Evolutionary conservation across 1,139 yeast species (phyloP).

Genomic region (Taphrina deformans): DNA sequence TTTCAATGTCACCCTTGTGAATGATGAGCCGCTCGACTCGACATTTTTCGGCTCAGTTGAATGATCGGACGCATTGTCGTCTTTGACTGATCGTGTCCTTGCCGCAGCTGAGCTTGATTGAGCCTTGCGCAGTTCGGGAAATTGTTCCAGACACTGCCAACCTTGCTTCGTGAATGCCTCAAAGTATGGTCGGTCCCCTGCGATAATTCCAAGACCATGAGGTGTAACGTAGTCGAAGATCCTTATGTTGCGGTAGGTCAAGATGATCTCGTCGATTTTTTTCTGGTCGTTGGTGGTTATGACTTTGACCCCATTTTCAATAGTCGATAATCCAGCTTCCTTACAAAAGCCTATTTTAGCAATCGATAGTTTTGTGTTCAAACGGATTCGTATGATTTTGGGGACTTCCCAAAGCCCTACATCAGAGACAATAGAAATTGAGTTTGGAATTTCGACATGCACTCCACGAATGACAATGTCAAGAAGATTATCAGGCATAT

Average conservation of each 20-base stretch:
- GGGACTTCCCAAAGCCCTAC: slow-evolving; percentile 12
- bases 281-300: background rate
- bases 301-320: background rate
- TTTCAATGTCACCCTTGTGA: slow-evolving; percentile 1
- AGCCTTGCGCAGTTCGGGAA: slow-evolving; percentile 14
- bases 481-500: background rate
- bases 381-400: background rate
- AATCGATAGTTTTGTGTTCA: slow-evolving; percentile 10
- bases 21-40: background rate
- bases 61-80: background rate
- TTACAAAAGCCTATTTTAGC: slow-evolving; percentile 26
- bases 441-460: slow-evolving; percentile 8
- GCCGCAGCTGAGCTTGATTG: background rate
- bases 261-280: background rate
- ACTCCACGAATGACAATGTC: slow-evolving; percentile 26
- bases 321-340: slow-evolving; percentile 6
- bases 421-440: background rate
- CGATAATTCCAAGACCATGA: slow-evolving; percentile 7
- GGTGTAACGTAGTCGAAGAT: slow-evolving; percentile 15
- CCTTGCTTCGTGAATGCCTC: slow-evolving; percentile 24
- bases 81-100: background rate
- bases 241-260: slow-evolving; percentile 16
- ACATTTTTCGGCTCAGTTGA: background rate
- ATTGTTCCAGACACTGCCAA: slow-evolving; percentile 10
- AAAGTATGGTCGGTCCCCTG: slow-evolving; percentile 11